A percentile compares a stretch with the other conserved stretches of the same genome.
Evolutionary conservation across 768 basidiomycete species (phyloP).

Genomic region (Boletus bicolor): DNA sequence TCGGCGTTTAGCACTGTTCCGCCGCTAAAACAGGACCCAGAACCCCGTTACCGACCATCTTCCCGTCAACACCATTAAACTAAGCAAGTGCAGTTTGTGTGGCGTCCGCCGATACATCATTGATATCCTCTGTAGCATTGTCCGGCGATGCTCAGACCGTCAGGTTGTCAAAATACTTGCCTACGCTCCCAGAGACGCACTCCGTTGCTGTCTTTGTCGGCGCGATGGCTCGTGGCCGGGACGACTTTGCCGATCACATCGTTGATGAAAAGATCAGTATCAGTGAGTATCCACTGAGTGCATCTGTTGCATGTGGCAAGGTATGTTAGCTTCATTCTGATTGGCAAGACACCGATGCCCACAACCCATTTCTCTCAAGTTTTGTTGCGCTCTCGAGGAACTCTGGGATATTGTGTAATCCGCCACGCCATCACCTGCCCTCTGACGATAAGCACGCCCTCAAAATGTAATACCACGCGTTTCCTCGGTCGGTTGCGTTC

Average conservation of each 20-base stretch:
- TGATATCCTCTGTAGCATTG: conserved; percentile 52
- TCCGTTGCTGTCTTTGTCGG: conserved; percentile 94
- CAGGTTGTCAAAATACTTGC: conserved; percentile 79
- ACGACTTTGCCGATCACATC: conserved; percentile 93
- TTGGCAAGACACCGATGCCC: conserved; percentile 1
- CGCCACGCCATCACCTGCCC: background rate
- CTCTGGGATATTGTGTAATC: conserved; percentile 86
- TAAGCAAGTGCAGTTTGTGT: conserved; percentile 60
- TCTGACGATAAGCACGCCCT: background rate
- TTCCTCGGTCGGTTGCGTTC: background rate
- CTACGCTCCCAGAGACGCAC: conserved; percentile 82
- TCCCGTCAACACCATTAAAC: conserved; percentile 91
- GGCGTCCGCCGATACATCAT: background rate
- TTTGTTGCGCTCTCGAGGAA: conserved; percentile 90
- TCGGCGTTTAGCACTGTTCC: background rate
- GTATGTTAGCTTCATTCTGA: conserved; percentile 42
- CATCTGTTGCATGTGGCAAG: conserved; percentile 95
- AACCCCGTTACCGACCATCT: conserved; percentile 95
- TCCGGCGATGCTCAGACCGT: conserved; percentile 87
- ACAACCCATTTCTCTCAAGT: conserved; percentile 41
- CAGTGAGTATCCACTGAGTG: conserved; percentile 89
- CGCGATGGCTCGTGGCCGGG: conserved; percentile 95
- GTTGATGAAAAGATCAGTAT: conserved; percentile 97
- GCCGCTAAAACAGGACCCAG: conserved; percentile 36
- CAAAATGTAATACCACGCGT: conserved; percentile 16